These are phyloP conservation scores for Rosa multiflora DNA, from an alignment of 306 rosid genomes.

Conservation along the genomic window DNA sequence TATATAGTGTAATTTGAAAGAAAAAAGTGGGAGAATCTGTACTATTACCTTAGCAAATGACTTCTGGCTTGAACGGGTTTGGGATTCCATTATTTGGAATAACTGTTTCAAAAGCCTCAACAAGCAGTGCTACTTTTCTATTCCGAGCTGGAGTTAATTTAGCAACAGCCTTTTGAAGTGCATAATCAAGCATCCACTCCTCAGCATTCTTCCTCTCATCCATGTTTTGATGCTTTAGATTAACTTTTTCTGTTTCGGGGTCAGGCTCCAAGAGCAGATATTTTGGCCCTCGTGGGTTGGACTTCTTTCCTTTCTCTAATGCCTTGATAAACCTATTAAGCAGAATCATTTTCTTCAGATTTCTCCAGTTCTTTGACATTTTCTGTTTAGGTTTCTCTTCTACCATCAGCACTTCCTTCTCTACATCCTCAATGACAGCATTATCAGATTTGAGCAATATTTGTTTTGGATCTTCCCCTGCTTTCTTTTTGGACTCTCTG, in stretches of 20 bases:
- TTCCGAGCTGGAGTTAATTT: constrained; percentile 80
- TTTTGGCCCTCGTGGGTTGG: constrained; percentile 56
- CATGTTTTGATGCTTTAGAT: constrained; percentile 60
- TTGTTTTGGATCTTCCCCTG: constrained; percentile 27
- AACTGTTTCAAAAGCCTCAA: constrained; percentile 93
- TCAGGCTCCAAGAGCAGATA: constrained; percentile 51
- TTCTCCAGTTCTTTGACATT: constrained; percentile 69
- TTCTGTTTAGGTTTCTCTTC: constrained; percentile 41
- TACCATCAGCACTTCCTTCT: constrained; percentile 23
- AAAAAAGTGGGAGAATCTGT: constrained; percentile 15
- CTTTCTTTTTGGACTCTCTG: constrained; percentile 17
- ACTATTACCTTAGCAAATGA: constrained; percentile 29
- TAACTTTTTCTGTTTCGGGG: constrained; percentile 61
- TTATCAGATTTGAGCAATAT: constrained; percentile 22
- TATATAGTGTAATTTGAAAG: not conserved
- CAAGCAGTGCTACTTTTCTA: constrained; percentile 81
- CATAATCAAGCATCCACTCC: constrained; percentile 98
- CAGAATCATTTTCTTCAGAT: constrained; percentile 74
- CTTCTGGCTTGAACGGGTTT: constrained; percentile 34
- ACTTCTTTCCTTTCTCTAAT: constrained; percentile 62
- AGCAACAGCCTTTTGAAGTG: constrained; percentile 78
- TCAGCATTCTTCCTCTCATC: constrained; percentile 71
- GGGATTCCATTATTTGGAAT: constrained; percentile 52
- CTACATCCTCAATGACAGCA: constrained; percentile 25
- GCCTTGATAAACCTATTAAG: constrained; percentile 85